Percentiles rank a stretch among this genome's conserved stretches.
Evolutionary conservation across 2,329 filamentous ascomycete species (phyloP).

Genomic region (Scytalidium sp.): DNA sequence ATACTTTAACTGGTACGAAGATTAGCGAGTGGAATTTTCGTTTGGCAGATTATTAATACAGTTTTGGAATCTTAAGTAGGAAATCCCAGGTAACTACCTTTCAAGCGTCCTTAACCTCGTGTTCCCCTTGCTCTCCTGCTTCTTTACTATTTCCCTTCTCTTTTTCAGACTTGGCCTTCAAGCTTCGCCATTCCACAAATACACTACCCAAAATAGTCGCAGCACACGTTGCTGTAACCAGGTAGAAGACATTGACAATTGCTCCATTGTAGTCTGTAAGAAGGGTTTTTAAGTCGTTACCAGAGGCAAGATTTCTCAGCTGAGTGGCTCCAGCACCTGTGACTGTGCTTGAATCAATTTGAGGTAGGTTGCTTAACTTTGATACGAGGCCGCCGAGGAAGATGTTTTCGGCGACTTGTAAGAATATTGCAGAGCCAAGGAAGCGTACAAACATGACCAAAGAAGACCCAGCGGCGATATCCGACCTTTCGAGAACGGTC

Average conservation of each 20-base stretch:
- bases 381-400: conserved; percentile 16
- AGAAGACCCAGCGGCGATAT: conserved; percentile 18
- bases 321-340: conserved; percentile 7
- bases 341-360: conserved; percentile 6
- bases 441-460: conserved; percentile 17
- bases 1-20: too few species aligned
- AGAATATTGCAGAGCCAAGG: conserved; percentile 15
- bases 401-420: conserved; percentile 21
- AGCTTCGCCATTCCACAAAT: conserved; percentile 20
- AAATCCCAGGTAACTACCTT: too few species aligned
- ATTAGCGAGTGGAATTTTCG: too few species aligned
- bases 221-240: conserved; percentile 11
- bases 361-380: conserved; percentile 6
- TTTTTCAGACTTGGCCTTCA: too few species aligned
- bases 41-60: too few species aligned
- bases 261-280: conserved; percentile 18
- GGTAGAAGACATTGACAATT: conserved; percentile 16
- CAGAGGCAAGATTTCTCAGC: conserved; percentile 11
- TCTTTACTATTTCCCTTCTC: too few species aligned
- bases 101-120: too few species aligned
- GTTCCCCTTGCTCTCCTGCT: too few species aligned
- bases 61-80: too few species aligned
- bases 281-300: conserved; percentile 10
- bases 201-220: conserved; percentile 17
- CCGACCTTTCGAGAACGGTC: conserved; percentile 28